Percentiles rank a stretch among this genome's conserved stretches.
Evolutionary conservation across 163 green algal genomes (phyloP).

Genomic region (Coccomyxa subellipsoidea): DNA sequence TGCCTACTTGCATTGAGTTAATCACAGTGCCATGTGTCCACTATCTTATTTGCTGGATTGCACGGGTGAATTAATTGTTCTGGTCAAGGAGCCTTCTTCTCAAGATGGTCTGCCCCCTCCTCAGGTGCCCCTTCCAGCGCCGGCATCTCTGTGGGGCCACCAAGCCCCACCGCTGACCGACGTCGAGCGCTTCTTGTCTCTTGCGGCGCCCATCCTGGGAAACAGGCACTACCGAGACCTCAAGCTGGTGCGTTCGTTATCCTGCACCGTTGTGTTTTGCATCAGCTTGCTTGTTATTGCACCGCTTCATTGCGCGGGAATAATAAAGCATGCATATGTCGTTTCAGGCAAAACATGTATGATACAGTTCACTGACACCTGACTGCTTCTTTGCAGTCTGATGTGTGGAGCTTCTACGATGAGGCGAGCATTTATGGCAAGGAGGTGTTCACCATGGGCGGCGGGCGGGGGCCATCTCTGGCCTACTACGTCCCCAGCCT

Average conservation of each 20-base stretch:
- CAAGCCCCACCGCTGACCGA: not conserved
- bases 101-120: too few relatives aligned
- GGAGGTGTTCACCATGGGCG: constrained; percentile 39
- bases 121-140: not conserved
- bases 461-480: constrained; percentile 45
- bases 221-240: not conserved
- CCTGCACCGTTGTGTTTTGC: too few relatives aligned
- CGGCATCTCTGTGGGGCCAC: not conserved
- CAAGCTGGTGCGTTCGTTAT: not conserved
- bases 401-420: constrained; percentile 57
- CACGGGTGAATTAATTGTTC: too few relatives aligned
- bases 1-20: too few relatives aligned
- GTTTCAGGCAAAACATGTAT: too few relatives aligned
- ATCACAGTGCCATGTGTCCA: too few relatives aligned
- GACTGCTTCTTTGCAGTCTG: constrained; percentile 18
- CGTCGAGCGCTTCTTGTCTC: not conserved
- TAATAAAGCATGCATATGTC: too few relatives aligned
- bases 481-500: constrained; percentile 81
- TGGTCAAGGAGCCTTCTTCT: too few relatives aligned
- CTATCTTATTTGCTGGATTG: too few relatives aligned
- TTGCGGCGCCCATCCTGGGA: not conserved
- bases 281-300: too few relatives aligned
- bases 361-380: not conserved
- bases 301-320: too few relatives aligned
- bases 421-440: constrained; percentile 57